Evolutionary conservation across 495 filamentous ascomycete species (phyloP), one percentile per base, ranked within the genome.

Genomic region (Tuber aestivum): DNA sequence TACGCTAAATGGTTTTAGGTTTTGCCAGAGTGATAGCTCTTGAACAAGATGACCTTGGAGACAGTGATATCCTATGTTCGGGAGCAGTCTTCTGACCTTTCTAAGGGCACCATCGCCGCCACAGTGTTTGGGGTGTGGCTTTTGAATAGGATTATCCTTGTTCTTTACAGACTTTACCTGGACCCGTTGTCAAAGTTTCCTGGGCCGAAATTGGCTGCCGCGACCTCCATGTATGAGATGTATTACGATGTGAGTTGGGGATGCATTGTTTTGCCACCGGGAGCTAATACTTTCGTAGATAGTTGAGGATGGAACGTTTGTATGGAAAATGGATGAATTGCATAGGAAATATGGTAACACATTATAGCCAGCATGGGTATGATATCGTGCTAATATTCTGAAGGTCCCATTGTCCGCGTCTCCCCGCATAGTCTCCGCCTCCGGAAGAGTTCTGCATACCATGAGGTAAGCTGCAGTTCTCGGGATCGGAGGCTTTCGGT

Each of bases 171-270:
- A 71, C 42, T 83, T 23, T 83, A 76, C 68, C 72, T 84, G 48
- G 80, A 83, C 56, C 78, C 75, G 41, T 70, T 80, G 48, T 68
- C 73, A n/a, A 77, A 76, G 23, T 84, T 84, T 69, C 83, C 83
- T 40, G 84, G 84, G 9, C 83, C 84, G 2, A 75, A 76, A 32
- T 41, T 80, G n/a, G 83, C 84, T 1, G 84, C 78, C 32, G 77
- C 76, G 42, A 82, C 80, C 27, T 73, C 68, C 7, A 61, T 76
- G 44, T 85, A 80, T 69, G 79, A 83, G 61, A 76, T 74, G 40
- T 85, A 80, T 61, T 70, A 76, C 32, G 77, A 79, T 69, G 75
- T 79, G 50, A 75, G 76, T 69, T 56, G 18, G 23, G 18, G 12
- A 41, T 37, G 3, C 41, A 2, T 40, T 21, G 9, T 21, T 68